phyloP scores from a whole-genome alignment of 306 rosid genomes.

The Citrullus colocynthis region DNA sequence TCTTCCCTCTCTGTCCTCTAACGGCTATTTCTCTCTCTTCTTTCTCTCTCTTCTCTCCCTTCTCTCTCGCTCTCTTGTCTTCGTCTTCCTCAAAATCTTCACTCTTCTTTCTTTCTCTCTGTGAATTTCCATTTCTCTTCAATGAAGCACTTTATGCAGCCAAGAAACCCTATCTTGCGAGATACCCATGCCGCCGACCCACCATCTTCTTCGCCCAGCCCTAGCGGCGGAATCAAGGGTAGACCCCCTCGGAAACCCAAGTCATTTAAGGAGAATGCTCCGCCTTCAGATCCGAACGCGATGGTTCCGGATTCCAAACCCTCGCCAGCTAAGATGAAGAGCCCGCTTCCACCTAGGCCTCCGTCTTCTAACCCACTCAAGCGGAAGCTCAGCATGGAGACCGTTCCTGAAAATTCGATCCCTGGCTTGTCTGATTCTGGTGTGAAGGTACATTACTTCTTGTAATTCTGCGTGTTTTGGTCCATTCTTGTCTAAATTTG shows the following conservation, averaged over 20 bases:
- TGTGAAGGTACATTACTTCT: constrained; percentile 43
- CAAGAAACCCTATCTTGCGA: constrained; percentile 48
- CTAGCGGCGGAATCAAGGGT: constrained; percentile 31
- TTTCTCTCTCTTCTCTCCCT: constrained; percentile 12
- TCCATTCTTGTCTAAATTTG: not conserved
- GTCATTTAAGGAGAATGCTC: constrained; percentile 64
- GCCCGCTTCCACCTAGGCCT: constrained; percentile 78
- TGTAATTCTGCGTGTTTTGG: not conserved
- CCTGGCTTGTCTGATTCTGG: constrained; percentile 66
- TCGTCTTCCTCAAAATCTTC: not conserved
- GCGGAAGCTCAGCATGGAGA: constrained; percentile 62
- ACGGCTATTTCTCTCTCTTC: constrained; percentile 26
- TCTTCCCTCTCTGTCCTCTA: constrained; percentile 12
- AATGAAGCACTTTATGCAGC: constrained; percentile 74
- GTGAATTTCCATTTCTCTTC: not conserved
- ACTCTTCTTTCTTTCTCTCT: not conserved
- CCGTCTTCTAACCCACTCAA: constrained; percentile 84
- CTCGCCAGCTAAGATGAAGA: constrained; percentile 58
- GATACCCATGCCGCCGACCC: constrained; percentile 31
- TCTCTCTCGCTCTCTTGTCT: constrained; percentile 20
- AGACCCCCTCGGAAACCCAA: constrained; percentile 44
- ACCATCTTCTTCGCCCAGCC: constrained; percentile 38
- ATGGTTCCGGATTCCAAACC: constrained; percentile 27
- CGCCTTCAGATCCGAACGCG: constrained; percentile 54
- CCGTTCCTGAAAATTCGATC: constrained; percentile 31